Conservation (phyloP, 2,329 filamentous ascomycete genomes). For the Rutstroemia sydowiana region DNA sequence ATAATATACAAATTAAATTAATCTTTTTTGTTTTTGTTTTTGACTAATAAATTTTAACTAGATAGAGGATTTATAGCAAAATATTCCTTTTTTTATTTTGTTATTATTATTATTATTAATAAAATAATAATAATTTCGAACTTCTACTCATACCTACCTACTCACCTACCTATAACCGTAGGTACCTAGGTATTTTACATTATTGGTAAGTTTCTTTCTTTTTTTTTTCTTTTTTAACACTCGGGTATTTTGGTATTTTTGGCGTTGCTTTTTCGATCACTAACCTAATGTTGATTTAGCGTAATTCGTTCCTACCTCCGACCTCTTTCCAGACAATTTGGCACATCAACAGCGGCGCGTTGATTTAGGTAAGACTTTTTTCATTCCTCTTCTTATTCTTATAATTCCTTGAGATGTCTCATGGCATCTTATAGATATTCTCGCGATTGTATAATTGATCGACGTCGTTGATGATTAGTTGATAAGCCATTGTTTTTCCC, state of each 20-base stretch:
- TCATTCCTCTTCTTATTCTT: slow-evolving; percentile 5
- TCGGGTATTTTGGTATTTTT: slow-evolving; percentile 1
- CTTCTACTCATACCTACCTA: neutral
- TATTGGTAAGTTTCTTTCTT: neutral
- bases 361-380: slow-evolving; percentile 30
- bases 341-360: slow-evolving; percentile 19
- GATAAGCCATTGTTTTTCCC: slow-evolving; percentile 12
- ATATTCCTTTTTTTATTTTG: too few species aligned
- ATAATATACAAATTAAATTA: too few species aligned
- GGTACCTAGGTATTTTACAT: neutral
- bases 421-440: slow-evolving; percentile 2
- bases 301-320: slow-evolving; percentile 9
- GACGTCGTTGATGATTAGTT: slow-evolving; percentile 7
- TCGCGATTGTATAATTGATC: slow-evolving; percentile 8
- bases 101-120: too few species aligned
- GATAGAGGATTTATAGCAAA: too few species aligned
- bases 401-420: slow-evolving; percentile 15
- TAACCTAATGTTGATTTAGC: slow-evolving; percentile 9
- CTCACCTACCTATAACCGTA: neutral
- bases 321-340: slow-evolving; percentile 11
- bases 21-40: too few species aligned
- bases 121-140: too few species aligned
- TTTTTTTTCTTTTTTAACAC: neutral
- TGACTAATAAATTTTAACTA: too few species aligned
- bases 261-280: slow-evolving; percentile 11